phyloP scores from a whole-genome alignment of 176 grass and related monocot genomes.

The Zea luxurians region DNA sequence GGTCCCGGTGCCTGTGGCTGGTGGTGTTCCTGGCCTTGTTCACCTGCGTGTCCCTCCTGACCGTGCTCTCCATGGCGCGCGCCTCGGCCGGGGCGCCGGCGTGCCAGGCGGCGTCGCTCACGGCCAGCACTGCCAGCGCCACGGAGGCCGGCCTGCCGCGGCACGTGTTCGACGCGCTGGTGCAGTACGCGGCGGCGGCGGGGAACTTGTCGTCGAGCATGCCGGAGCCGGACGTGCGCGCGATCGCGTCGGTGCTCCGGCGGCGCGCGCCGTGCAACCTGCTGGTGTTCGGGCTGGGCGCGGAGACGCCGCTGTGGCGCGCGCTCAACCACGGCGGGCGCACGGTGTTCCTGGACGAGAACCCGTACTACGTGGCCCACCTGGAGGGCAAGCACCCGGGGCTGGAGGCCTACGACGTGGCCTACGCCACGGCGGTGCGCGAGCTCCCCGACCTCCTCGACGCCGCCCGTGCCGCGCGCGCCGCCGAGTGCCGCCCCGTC shows the following conservation, averaged over 20 bases:
- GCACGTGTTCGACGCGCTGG: slow-evolving; percentile 80
- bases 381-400: slow-evolving; percentile 67
- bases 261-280: slow-evolving; percentile 74
- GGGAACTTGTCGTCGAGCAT: slow-evolving; percentile 71
- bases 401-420: slow-evolving; percentile 85
- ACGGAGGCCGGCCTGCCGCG: slow-evolving; percentile 23
- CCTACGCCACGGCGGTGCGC: slow-evolving; percentile 72
- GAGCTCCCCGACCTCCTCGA: slow-evolving; percentile 61
- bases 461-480: slow-evolving; percentile 39
- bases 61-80: slow-evolving; percentile 59
- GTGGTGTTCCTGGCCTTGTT: slow-evolving; percentile 59
- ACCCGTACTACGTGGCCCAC: slow-evolving; percentile 90
- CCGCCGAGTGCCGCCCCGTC: slow-evolving; percentile 77
- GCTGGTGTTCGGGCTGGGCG: slow-evolving; percentile 85
- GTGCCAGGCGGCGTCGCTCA: slow-evolving; percentile 17
- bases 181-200: slow-evolving; percentile 72
- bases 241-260: slow-evolving; percentile 69
- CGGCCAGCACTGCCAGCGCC: not conserved
- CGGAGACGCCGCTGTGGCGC: slow-evolving; percentile 90
- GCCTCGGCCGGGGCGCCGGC: not conserved
- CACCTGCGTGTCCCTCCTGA: slow-evolving; percentile 69
- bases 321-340: slow-evolving; percentile 92
- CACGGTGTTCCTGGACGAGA: slow-evolving; percentile 97
- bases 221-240: slow-evolving; percentile 62
- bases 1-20: slow-evolving; percentile 49